phyloP scores from a whole-genome alignment of 306 rosid genomes.

The Cucurbita pepo region DNA sequence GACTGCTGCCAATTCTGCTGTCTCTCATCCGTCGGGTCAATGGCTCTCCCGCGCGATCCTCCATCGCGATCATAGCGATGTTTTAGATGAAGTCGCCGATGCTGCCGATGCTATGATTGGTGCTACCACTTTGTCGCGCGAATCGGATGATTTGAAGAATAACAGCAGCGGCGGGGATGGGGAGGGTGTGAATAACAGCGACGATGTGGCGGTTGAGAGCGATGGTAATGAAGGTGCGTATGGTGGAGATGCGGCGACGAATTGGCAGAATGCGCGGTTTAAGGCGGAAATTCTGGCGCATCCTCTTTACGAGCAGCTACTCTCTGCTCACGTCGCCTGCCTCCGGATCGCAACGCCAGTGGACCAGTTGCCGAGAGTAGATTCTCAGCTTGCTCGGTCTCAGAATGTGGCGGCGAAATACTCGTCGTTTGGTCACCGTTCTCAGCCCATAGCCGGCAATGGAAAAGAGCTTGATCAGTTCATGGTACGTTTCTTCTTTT shows the following conservation, averaged over 20 bases:
- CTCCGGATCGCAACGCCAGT: constrained; percentile 88
- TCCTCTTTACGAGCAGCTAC: constrained; percentile 74
- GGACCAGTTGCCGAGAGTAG: constrained; percentile 90
- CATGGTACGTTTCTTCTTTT: constrained; percentile 43
- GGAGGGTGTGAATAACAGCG: constrained; percentile 19
- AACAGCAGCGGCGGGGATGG: constrained; percentile 6
- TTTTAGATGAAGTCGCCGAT: constrained; percentile 33
- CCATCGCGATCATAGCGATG: constrained; percentile 66
- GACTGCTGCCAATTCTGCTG: constrained; percentile 35
- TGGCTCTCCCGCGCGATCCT: constrained; percentile 65
- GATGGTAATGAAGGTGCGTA: constrained; percentile 11
- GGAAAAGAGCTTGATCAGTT: constrained; percentile 89
- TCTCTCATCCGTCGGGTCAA: constrained; percentile 43
- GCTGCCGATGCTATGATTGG: constrained; percentile 45
- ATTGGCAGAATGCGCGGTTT: constrained; percentile 69
- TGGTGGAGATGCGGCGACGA: constrained; percentile 28
- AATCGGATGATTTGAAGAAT: constrained; percentile 35
- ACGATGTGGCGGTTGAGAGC: constrained; percentile 28
- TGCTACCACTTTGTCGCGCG: constrained; percentile 31
- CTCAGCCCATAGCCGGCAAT: constrained; percentile 29
- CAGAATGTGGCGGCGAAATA: constrained; percentile 87
- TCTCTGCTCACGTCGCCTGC: constrained; percentile 80
- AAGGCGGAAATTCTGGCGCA: constrained; percentile 66
- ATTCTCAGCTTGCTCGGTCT: constrained; percentile 81
- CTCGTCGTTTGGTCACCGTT: constrained; percentile 44